A percentile compares a stretch with the other conserved stretches of the same genome.
These are phyloP conservation scores for Eruca vesicaria DNA, from an alignment of 441 rosid species.

Conservation along the genomic window DNA sequence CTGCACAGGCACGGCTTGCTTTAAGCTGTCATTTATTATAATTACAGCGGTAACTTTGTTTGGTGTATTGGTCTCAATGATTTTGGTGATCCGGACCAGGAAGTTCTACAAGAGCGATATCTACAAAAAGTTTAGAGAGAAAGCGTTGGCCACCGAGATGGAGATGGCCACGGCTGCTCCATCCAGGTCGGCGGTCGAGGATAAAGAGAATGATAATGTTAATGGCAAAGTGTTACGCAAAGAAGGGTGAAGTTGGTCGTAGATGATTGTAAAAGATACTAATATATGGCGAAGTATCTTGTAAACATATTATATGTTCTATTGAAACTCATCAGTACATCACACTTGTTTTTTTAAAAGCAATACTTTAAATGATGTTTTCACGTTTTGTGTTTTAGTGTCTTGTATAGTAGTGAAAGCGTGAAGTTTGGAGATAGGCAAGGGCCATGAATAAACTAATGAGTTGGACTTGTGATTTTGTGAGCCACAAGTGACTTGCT, in stretches of 20 bases:
- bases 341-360: not conserved
- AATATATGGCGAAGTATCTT: conserved; percentile 4
- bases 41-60: conserved; percentile 66
- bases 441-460: conserved; percentile 13
- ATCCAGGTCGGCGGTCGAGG: not conserved
- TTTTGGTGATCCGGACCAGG: conserved; percentile 68
- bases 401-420: conserved; percentile 14
- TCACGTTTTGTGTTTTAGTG: conserved; percentile 19
- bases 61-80: conserved; percentile 55
- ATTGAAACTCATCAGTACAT: not conserved
- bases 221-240: conserved; percentile 17
- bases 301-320: conserved; percentile 14
- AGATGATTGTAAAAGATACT: conserved; percentile 4
- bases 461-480: conserved; percentile 19
- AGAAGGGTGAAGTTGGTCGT: conserved; percentile 9
- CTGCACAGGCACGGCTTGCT: conserved; percentile 65
- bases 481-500: conserved; percentile 16
- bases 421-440: conserved; percentile 17
- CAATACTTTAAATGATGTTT: conserved; percentile 13
- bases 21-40: conserved; percentile 65
- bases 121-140: conserved; percentile 69
- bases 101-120: conserved; percentile 79
- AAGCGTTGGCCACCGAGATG: conserved; percentile 43
- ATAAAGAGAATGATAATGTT: conserved; percentile 21
- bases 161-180: conserved; percentile 37